Evolutionary conservation across 257 asterid species (phyloP), one percentile per base, ranked within the genome.

Genomic region (Fraxinus quadrangulata): DNA sequence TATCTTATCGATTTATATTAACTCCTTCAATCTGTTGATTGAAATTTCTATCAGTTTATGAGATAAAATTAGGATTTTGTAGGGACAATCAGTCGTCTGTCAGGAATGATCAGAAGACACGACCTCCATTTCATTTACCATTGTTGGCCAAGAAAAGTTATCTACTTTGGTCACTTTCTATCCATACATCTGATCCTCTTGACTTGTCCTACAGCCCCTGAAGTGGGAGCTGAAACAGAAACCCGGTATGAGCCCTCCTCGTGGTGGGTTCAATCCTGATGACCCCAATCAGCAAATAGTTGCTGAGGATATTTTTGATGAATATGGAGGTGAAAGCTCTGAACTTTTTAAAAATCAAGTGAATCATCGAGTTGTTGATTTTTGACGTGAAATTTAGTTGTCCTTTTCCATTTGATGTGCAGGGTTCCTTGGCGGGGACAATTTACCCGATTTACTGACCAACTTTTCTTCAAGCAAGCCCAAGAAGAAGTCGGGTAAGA

Each of bases 261-360:
- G 86, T 56, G 99, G 99, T 80, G 99, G 99, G 76, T 95, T 91
- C 82, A 54, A 84, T 37, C 84, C 81, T 4, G 96, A 90, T 51
- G 97, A 95, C 76, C 97, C 99, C 71, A 95, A 93, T 86, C 99
- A 95, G 84, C 99, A 95, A 87, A 95, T 95, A 82, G 99, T 95
- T 82, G 98, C 98, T 5, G 99, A 91, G 82, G 98, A 95, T 86
- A 91, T 95, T 75, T 95, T 92, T 76, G 99, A 95, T 70, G 99
- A 95, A 83, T 95, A 95, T 77, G 99, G 99, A 95, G 99, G 99
- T 95, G 67, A 71, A 37, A 61, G 68, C 66, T 67, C 40, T 30
- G 21, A 39, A 39, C 72, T 51, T 30, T 30, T 11, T 34, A 16
- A 5, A 37, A 49, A n/a, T 21, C 17, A 4, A 14, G 14, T 19